Conservation (phyloP, 768 basidiomycete species). For the Hysterangium stoloniferum region DNA sequence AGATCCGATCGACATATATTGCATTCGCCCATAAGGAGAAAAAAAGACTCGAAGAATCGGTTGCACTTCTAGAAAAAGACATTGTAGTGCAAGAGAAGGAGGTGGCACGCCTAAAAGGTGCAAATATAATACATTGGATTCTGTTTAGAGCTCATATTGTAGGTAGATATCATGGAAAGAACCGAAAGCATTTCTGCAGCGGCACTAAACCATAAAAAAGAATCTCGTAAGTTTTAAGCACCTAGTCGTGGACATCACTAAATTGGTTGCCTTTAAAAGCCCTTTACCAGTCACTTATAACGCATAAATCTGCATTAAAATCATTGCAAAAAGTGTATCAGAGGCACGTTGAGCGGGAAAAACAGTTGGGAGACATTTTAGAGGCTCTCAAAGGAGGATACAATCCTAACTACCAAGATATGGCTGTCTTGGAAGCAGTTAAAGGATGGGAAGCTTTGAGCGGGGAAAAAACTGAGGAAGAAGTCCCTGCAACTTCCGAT, state of each 20-base stretch:
- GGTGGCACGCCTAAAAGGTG: conserved; percentile 66
- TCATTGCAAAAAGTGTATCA: conserved; percentile 68
- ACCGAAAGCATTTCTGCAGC: conserved; percentile 73
- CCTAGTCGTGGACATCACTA: background rate
- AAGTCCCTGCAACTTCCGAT: conserved; percentile 17
- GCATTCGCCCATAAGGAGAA: conserved; percentile 85
- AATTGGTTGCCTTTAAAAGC: conserved; percentile 38
- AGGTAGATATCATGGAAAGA: conserved; percentile 72
- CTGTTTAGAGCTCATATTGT: background rate
- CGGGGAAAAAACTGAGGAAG: conserved; percentile 20
- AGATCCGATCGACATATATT: conserved; percentile 86
- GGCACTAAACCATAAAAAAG: conserved; percentile 75
- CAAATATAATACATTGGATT: too few species aligned
- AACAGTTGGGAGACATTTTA: conserved; percentile 75
- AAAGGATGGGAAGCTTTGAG: conserved; percentile 78
- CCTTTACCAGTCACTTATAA: conserved; percentile 65
- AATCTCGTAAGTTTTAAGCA: conserved; percentile 58
- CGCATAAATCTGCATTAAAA: conserved; percentile 68
- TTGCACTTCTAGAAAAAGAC: conserved; percentile 47
- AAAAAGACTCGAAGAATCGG: conserved; percentile 62
- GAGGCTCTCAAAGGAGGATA: conserved; percentile 74
- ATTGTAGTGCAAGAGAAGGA: conserved; percentile 61
- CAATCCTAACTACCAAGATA: conserved; percentile 99
- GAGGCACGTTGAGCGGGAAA: conserved; percentile 67
- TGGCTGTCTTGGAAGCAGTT: conserved; percentile 96